Base-by-base conservation (phyloP, 192 early-diverging fungal genomes). In the Chytriomyces sp. region DNA sequence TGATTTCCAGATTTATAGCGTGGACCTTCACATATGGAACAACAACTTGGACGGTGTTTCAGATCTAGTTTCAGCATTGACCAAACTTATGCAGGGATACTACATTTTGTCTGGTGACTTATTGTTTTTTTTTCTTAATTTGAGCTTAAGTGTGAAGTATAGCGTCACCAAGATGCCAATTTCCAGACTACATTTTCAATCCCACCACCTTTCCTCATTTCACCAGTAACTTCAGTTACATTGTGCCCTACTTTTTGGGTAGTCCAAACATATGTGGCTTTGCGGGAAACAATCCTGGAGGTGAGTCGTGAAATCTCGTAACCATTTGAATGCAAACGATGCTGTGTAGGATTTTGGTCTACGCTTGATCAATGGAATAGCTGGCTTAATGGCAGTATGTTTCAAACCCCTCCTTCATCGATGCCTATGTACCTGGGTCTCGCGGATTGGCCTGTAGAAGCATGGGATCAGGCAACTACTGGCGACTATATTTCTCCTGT, bases 21-120 rank as follows among this genome's bases (percentile, higher is more conserved):
- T 78, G n/a, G 77, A 75, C 33, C 19, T 78, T 5, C 77, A 59
- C 5, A 39, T 65, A 3, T 76, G 72, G 73, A 75, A 78, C 54
- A 78, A 78, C 44, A 68, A 75, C 49, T 40, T 37, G 0, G 61
- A 39, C 33, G 52, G 52, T 30, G 37, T 69, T 7, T 10, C 40
- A 17, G 55, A 74, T 0, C 30, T 78, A 0, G 22, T n/a, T n/a
- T 52, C 33, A 0, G 41, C 38, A 37, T 25, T 78, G 10, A 14
- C 59, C 3, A 53, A 32, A 44, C 52, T 78, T 10, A 78, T 78
- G 77, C 40, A 49, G 2, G 33, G 12, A 1, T n/a, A 52, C 39
- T 66, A 25, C 8, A n/a, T 52, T 14, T 37, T 63, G 14, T 63
- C 61, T 38, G 61, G 61, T 63, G 0, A n/a, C 19, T 8, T 39